Percentiles rank a stretch among this genome's conserved stretches.
Conservation (phyloP, 164 flowering plant species). For the Umbilicus rupestris region DNA sequence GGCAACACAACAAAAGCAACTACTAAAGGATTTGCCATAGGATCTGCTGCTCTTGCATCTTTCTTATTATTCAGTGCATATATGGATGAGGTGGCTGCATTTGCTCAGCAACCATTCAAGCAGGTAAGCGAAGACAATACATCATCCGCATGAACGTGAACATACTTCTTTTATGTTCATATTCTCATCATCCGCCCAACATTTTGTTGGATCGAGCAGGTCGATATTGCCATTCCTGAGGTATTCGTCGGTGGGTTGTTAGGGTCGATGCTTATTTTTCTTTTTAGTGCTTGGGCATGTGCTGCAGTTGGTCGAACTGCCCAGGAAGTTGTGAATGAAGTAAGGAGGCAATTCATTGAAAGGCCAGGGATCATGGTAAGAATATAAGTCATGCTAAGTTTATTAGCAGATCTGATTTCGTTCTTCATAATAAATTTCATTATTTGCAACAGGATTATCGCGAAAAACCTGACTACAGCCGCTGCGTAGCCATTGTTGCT, state of each 20-base stretch:
- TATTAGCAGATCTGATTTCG: background rate
- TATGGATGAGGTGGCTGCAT: constrained; percentile 95
- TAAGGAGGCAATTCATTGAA: constrained; percentile 92
- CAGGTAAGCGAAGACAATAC: constrained; percentile 38
- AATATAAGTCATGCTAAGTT: constrained; percentile 11
- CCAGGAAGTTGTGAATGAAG: constrained; percentile 97
- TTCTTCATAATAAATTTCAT: background rate
- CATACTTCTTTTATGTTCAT: background rate
- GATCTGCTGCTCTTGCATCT: constrained; percentile 98
- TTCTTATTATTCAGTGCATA: constrained; percentile 97
- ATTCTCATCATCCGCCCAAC: background rate
- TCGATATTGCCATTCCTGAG: constrained; percentile 97
- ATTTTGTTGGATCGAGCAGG: constrained; percentile 31
- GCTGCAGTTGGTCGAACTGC: constrained; percentile 99
- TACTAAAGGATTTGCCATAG: constrained; percentile 98
- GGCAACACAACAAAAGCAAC: constrained; percentile 99
- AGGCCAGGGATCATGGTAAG: constrained; percentile 96
- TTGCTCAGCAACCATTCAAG: constrained; percentile 62
- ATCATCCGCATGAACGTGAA: background rate
- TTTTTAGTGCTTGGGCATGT: constrained; percentile 99
- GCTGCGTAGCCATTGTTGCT: constrained; percentile 97
- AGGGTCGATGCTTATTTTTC: constrained; percentile 96
- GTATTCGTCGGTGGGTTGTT: constrained; percentile 91
- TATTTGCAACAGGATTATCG: constrained; percentile 54
- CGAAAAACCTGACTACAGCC: constrained; percentile 95